phyloP scores from a whole-genome alignment of 805 yeast genomes.

The Schwanniomyces vanrijiae region DNA sequence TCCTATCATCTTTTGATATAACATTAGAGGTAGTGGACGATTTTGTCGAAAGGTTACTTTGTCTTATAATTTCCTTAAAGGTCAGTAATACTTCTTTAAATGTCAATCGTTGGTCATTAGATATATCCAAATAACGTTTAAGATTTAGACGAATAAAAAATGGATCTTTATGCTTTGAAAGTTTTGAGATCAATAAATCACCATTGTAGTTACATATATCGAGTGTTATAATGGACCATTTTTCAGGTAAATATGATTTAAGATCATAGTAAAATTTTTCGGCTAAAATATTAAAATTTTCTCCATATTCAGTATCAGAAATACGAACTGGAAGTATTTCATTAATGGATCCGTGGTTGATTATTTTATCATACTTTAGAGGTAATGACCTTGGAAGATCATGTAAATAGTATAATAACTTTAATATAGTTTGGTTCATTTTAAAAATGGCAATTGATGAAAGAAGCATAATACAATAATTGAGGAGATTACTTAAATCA shows the following conservation, averaged over 20 bases:
- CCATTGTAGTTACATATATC: conserved; percentile 60
- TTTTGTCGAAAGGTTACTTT: conserved; percentile 64
- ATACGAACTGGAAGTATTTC: conserved; percentile 12
- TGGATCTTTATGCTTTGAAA: conserved; percentile 35
- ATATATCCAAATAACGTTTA: conserved; percentile 47
- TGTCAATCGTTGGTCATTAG: conserved; percentile 37
- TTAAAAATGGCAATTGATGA: conserved; percentile 21
- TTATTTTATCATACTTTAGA: conserved; percentile 17
- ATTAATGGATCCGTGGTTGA: conserved; percentile 11
- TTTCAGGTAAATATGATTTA: conserved; percentile 15
- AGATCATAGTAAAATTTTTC: conserved; percentile 8
- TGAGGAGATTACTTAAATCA: conserved; percentile 13
- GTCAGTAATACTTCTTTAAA: conserved; percentile 35
- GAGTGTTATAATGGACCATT: conserved; percentile 61
- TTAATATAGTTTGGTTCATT: conserved; percentile 10
- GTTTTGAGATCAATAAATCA: conserved; percentile 54
- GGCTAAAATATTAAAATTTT: conserved; percentile 6
- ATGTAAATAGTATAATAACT: conserved; percentile 18
- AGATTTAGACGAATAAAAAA: conserved; percentile 60
- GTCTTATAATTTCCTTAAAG: conserved; percentile 47
- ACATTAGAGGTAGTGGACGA: conserved; percentile 51
- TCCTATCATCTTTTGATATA: conserved; percentile 57
- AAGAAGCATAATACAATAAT: conserved; percentile 16
- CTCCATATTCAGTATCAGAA: neutral
- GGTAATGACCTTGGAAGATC: conserved; percentile 20